Base-by-base conservation (phyloP, 495 filamentous ascomycete genomes). In the Penicillium diatomitis region DNA sequence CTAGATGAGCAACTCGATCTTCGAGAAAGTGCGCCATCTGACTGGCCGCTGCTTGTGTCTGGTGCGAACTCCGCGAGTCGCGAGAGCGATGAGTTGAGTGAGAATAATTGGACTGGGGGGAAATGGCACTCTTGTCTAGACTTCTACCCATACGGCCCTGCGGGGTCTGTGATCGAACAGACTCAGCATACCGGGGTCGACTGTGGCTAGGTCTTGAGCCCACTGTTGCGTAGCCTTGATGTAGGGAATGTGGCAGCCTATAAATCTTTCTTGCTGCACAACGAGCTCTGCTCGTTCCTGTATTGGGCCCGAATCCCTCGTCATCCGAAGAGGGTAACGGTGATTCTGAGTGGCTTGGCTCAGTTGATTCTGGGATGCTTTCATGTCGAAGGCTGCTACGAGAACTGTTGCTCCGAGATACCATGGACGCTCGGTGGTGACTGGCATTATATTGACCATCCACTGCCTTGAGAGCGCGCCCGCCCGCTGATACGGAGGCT, bases 301-400 rank as follows among this genome's bases (percentile, higher is more conserved):
- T 32, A 20, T 11, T 38, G 2, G 54, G 56, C 20, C 58, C 55
- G 27, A 63, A 60, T n/a, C 60, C 55, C 41, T 74, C 70, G 8
- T 74, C 70, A 34, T 74, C 70, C 0, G 70, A 74, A 37, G 70
- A 72, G 33, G 67, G 64, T 10, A 74, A 45, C 3, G 70, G 65
- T 0, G 62, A 70, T 29, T 71, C 64, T 4, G 56, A 46, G n/a
- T 50, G 56, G 39, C 20, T 32, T 12, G 46, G 52, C 12, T 56
- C 55, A n/a, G 55, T 44, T n/a, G 55, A 54, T 32, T 60, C 52
- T 3, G 52, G 53, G 29, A 55, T 50, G 20, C 50, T 61, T 31
- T 63, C 62, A 43, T 58, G 47, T 6, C 54, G 52, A 27, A 64
- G 37, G n/a, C 60, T 51, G 35, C 63, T 65, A 10, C 56, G 55